These are phyloP conservation scores for Lipomyces kockii DNA, from an alignment of 805 yeast genomes.

Conservation along the genomic window DNA sequence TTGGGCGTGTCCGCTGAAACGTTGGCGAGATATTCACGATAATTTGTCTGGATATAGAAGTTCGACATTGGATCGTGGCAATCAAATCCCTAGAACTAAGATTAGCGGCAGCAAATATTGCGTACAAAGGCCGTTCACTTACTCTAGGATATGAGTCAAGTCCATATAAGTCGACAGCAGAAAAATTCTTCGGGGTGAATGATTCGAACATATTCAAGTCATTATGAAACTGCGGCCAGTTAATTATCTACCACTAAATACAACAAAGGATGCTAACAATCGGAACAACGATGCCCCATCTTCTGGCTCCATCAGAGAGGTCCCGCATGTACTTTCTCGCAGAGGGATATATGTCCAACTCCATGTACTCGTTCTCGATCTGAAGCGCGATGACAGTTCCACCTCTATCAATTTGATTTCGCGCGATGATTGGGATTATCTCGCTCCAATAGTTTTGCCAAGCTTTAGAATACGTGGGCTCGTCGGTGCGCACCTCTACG, in stretches of 20 bases:
- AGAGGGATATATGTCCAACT: slow-evolving; percentile 11
- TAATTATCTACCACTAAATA: background rate
- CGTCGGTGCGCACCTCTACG: slow-evolving; percentile 21
- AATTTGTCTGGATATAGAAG: slow-evolving; percentile 7
- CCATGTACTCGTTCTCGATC: slow-evolving; percentile 21
- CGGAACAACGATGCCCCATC: slow-evolving; percentile 23
- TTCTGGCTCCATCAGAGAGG: slow-evolving; percentile 9
- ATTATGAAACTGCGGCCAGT: slow-evolving; percentile 26
- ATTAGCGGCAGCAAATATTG: background rate
- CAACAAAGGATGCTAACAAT: slow-evolving; percentile 10
- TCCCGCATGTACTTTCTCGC: slow-evolving; percentile 17
- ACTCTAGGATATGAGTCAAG: slow-evolving; percentile 25
- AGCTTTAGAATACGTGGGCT: slow-evolving; percentile 13
- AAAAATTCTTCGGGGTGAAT: slow-evolving; percentile 16
- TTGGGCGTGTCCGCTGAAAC: slow-evolving; percentile 14
- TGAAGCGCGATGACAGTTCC: slow-evolving; percentile 29
- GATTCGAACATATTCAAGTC: slow-evolving; percentile 18
- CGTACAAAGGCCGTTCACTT: background rate
- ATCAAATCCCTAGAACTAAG: slow-evolving; percentile 9
- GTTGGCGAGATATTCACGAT: slow-evolving; percentile 17
- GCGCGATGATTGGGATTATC: slow-evolving; percentile 25
- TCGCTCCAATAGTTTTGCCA: slow-evolving; percentile 20
- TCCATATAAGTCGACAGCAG: slow-evolving; percentile 26
- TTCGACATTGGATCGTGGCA: slow-evolving; percentile 8
- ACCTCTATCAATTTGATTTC: slow-evolving; percentile 21